Percentiles rank a stretch among this genome's conserved stretches.
phyloP scores from a whole-genome alignment of 2,329 filamentous ascomycete genomes.

The Fusarium algeriense region DNA sequence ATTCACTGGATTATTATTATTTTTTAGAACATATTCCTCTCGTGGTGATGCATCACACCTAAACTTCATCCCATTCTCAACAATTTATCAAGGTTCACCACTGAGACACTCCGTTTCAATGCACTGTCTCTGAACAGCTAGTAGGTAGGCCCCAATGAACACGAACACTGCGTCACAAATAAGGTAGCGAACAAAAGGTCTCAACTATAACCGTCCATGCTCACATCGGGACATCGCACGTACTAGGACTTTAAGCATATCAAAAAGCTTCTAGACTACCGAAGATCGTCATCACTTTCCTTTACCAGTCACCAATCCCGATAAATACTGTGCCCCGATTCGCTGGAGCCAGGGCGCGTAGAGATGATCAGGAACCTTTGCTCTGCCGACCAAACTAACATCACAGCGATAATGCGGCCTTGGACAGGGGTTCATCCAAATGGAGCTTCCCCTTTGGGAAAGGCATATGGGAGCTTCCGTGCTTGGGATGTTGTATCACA shows the following conservation, averaged over 20 bases:
- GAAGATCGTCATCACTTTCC: slow-evolving; percentile 24
- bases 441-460: slow-evolving; percentile 33
- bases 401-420: slow-evolving; percentile 23
- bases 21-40: no score
- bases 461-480: slow-evolving; percentile 38
- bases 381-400: slow-evolving; percentile 22
- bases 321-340: not conserved
- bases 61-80: not conserved
- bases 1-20: no score
- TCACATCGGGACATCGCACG: slow-evolving; percentile 11
- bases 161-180: not conserved
- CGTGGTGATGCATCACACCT: no score
- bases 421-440: not conserved
- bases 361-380: slow-evolving; percentile 28
- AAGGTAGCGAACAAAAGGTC: not conserved
- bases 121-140: not conserved
- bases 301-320: slow-evolving; percentile 14
- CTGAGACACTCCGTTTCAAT: not conserved
- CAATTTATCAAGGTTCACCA: not conserved
- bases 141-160: not conserved
- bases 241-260: slow-evolving; percentile 30
- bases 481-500: slow-evolving; percentile 29
- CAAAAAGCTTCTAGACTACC: slow-evolving; percentile 17
- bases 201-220: not conserved
- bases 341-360: slow-evolving; percentile 2